Evolutionary conservation across 768 basidiomycete species (phyloP), one percentile per base, ranked within the genome.

Genomic region (Lentinula aciculospora): DNA sequence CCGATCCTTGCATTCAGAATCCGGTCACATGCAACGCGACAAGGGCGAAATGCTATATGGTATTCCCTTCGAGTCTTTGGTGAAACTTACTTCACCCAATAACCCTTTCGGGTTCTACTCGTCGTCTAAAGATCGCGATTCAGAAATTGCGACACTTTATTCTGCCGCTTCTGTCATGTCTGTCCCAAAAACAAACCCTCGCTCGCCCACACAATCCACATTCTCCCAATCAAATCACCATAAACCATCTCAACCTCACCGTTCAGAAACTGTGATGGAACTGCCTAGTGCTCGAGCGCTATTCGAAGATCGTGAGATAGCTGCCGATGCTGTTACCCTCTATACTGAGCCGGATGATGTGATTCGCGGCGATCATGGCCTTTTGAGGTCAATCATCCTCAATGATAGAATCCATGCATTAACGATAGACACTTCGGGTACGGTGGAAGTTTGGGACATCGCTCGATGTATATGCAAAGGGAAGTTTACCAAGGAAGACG

Each of bases 381-480:
- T 98, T 23, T 86, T 97, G 49, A 80, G 95, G 32, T 86, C 84
- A 6, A 73, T 90, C 40, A 75, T 96, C 47, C 73, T 98, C 40
- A 97, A 92, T 69, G 93, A 98, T 67, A 80, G 92, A 59, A 77
- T 93, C 62, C 94, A 98, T 66, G 93, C 89, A 19, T 74, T 99
- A 44, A 94, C 93, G 0, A 87, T 97, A 40, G 89, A 98, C 66
- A 96, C 93, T 0, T 78, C 81, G 1, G 94, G 94, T 4, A 85
- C 90, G 63, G 87, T 98, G 10, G 90, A 88, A 0, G 87, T 93
- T 6, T 99, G 96, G 96, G 89, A 98, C 72, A 83, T 99, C 58
- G 80, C 94, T 10, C 78, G 86, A 1, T 86, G 88, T 0, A 58
- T 74, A 2, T 98, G 94, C 69, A 69, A 86, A 3, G 96, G 96